Evolutionary conservation across 306 rosid genomes (phyloP), one percentile per base, ranked within the genome.

Genomic region (Dalbergia cultrata): DNA sequence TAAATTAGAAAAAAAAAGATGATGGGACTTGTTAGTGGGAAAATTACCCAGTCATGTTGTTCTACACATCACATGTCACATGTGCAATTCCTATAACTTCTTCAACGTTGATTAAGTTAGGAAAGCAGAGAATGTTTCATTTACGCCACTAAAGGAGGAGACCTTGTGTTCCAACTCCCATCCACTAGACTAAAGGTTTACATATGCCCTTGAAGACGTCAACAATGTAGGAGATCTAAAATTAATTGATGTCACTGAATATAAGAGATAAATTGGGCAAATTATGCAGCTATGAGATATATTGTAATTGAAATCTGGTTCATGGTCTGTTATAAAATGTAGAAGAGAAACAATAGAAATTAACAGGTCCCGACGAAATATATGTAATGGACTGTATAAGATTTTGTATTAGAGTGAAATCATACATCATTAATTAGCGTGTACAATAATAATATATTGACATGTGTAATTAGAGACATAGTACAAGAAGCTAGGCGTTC

Each of bases 391-490:
- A 69, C 34, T 26, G 52, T 6, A 53, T 37, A 52, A 39, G 33
- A 9, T 59, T 43, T 59, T 8, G 56, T 70, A 26, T 22, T 22
- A 60, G 39, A 12, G 11, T 31, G 59, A 49, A 71, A 72, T 56
- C 31, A 54, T 52, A 1, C 44, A 49, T 50, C 9, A 26, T 59
- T 19, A 67, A 26, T 59, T 19, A 67, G n/a, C 2, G 7, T 60
- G 68, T 19, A 31, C 7, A 75, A 11, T 12, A 75, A 11, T 12
- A 72, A 8, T 72, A 75, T 47, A 31, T 43, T 67, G 11, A 50
- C 31, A 44, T 44, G 26, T 44, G 26, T 74, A 18, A 75, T 75
- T 61, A 75, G 60, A 61, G 18, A 75, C 19, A 45, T 63, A 61
- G 31, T 22, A 43, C 59, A 75, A 61, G 59, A 60, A 26, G 70